Evolutionary conservation across 192 early-diverging fungal species (phyloP), one percentile per base, ranked within the genome.

Genomic region (Gonapodya sp.): DNA sequence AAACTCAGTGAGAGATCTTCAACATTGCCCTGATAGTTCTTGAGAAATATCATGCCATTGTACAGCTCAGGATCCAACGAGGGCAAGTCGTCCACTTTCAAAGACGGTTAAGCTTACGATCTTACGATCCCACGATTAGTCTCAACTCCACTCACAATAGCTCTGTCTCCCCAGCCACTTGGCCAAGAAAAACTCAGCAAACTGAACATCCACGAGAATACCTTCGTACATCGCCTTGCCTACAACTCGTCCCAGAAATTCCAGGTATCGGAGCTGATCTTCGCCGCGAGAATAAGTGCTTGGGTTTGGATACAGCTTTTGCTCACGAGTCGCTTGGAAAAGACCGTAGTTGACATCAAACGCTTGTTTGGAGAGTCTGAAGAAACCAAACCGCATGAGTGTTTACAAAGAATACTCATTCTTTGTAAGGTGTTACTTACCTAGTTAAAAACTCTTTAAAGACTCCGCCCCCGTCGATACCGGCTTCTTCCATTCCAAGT

Each of bases 371-470:
- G 89, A 85, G 30, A 93, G 82, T 72, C 89, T 91, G 78, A 0
- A 36, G 32, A 79, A 78, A 84, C 24, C 33, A 80, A 80, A 36
- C 2, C 80, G 36, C 79, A 35, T 18, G 35, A 37, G 36, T 46
- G 31, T 35, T 1, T 2, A 30, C 24, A 24, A 30, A 33, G 2
- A 35, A 2, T 74, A 30, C 18, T 1, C 80, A 0, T 18, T 30
- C n/a, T 78, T 0, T 18, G n/a, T 73, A 18, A 0, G 35, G 32
- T 35, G 32, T 32, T 32, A 85, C 87, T 80, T 89, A 92, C 83
- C 86, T 81, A 1, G 94, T 97, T 36, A 99, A 85, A 81, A 99
- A 99, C 85, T 99, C 97, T 73, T 99, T 99, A 83, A 99, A 99
- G 14, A 99, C 92, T 36, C 97, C 96, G 35, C 96, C 96, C 74